phyloP scores from a whole-genome alignment of 495 filamentous ascomycete species.

The Lasiosphaeriaceae sp. region DNA sequence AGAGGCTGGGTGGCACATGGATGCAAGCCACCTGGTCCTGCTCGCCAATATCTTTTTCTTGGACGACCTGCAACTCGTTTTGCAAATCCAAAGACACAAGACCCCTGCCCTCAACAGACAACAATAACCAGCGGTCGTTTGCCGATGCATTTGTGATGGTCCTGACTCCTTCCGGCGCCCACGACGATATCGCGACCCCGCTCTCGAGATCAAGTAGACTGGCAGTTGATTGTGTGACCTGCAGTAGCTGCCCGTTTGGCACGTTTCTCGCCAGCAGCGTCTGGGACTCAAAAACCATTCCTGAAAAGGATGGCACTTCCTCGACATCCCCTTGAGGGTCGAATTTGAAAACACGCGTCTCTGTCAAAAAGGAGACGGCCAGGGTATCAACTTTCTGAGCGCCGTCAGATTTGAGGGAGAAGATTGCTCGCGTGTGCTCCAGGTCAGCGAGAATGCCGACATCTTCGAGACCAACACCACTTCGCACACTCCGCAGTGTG shows the following conservation, averaged over 20 bases:
- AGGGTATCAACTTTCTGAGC: slow-evolving; percentile 59
- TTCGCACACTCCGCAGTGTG: slow-evolving; percentile 80
- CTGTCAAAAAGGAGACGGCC: slow-evolving; percentile 74
- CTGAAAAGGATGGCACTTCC: slow-evolving; percentile 70
- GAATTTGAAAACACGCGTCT: slow-evolving; percentile 82
- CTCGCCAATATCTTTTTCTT: slow-evolving; percentile 55
- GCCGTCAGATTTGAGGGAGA: slow-evolving; percentile 48
- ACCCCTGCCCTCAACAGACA: slow-evolving; percentile 67
- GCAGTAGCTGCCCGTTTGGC: slow-evolving; percentile 60
- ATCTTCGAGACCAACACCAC: slow-evolving; percentile 91
- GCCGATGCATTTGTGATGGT: slow-evolving; percentile 76
- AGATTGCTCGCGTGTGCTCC: slow-evolving; percentile 65
- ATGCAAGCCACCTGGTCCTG: slow-evolving; percentile 81
- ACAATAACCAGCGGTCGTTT: slow-evolving; percentile 61
- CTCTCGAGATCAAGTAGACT: slow-evolving; percentile 64
- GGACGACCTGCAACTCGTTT: slow-evolving; percentile 51
- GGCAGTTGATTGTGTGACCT: slow-evolving; percentile 67
- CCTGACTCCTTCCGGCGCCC: slow-evolving; percentile 55
- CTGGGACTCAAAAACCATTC: slow-evolving; percentile 62
- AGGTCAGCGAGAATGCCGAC: slow-evolving; percentile 78
- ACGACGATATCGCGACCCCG: slow-evolving; percentile 63
- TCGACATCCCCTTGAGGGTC: slow-evolving; percentile 72
- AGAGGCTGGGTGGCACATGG: slow-evolving; percentile 45
- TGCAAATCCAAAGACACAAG: slow-evolving; percentile 63
- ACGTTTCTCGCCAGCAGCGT: slow-evolving; percentile 72